phyloP scores from a whole-genome alignment of 2,329 filamentous ascomycete species.

The Corynespora cassiicola region DNA sequence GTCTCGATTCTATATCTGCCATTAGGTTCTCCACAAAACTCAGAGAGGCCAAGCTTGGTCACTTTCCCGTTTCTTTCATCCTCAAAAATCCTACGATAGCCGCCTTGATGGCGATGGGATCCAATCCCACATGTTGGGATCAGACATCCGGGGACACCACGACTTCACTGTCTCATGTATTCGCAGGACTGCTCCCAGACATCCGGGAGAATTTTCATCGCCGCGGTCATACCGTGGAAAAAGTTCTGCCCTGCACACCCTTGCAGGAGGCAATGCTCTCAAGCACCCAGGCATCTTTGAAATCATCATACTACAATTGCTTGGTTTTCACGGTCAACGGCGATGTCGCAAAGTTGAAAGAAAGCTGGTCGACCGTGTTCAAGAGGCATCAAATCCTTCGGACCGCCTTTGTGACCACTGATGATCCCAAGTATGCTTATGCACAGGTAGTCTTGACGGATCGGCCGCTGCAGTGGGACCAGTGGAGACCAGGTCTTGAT shows the following conservation, averaged over 20 bases:
- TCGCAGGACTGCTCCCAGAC: slow-evolving; percentile 18
- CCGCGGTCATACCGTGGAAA: slow-evolving; percentile 50
- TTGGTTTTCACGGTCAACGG: slow-evolving; percentile 68
- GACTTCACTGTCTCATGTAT: slow-evolving; percentile 12
- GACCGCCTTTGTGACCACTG: slow-evolving; percentile 75
- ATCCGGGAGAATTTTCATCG: slow-evolving; percentile 20
- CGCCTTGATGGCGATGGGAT: slow-evolving; percentile 51
- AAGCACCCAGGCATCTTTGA: slow-evolving; percentile 52
- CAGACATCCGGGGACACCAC: neutral
- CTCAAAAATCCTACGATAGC: slow-evolving; percentile 72
- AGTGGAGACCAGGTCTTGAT: slow-evolving; percentile 14
- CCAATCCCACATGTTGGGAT: neutral
- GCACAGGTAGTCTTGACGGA: slow-evolving; percentile 72
- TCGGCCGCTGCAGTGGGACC: slow-evolving; percentile 52
- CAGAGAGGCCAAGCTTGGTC: slow-evolving; percentile 50
- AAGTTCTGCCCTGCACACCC: slow-evolving; percentile 80
- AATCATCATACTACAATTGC: slow-evolving; percentile 73
- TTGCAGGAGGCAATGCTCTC: slow-evolving; percentile 89
- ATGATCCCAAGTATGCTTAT: slow-evolving; percentile 66
- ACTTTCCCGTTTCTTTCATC: slow-evolving; percentile 71
- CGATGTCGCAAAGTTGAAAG: slow-evolving; percentile 58
- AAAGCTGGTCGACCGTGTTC: slow-evolving; percentile 69
- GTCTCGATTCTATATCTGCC: slow-evolving; percentile 82
- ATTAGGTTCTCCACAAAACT: slow-evolving; percentile 72
- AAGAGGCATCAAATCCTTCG: slow-evolving; percentile 76